A percentile compares a stretch with the other conserved stretches of the same genome.
Conservation (phyloP, 2,329 filamentous ascomycete species). For the Pseudovirgaria hyperparasitica region DNA sequence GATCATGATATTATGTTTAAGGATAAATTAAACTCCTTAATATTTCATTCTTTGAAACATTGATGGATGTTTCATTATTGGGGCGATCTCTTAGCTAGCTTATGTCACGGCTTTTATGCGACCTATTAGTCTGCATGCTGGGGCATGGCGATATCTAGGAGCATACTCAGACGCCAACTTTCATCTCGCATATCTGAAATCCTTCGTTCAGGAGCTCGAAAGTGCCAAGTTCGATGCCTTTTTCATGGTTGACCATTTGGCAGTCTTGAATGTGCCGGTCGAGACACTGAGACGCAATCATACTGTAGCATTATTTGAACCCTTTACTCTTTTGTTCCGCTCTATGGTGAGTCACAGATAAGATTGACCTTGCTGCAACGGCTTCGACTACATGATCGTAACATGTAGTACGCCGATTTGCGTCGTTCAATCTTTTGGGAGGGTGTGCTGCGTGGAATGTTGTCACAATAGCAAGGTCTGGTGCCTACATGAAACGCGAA, state of each 20-base stretch:
- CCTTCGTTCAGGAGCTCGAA: slow-evolving; percentile 42
- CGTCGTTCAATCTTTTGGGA: slow-evolving; percentile 40
- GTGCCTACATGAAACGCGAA: no score
- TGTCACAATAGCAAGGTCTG: no score
- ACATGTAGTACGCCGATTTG: slow-evolving; percentile 41
- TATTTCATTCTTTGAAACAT: no score
- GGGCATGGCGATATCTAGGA: slow-evolving; percentile 44
- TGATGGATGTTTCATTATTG: no score
- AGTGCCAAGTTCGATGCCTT: slow-evolving; percentile 43
- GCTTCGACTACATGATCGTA: slow-evolving; percentile 44
- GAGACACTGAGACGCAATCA: slow-evolving; percentile 46
- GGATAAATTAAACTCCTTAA: no score
- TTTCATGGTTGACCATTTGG: slow-evolving; percentile 44
- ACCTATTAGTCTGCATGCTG: slow-evolving; percentile 42
- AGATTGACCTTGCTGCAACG: slow-evolving; percentile 41
- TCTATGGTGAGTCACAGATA: slow-evolving; percentile 34
- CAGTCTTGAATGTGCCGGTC: slow-evolving; percentile 43
- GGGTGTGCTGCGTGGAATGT: slow-evolving; percentile 44
- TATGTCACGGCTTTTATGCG: slow-evolving; percentile 49
- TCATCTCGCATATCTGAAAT: slow-evolving; percentile 40
- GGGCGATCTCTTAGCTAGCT: no score
- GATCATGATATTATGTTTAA: no score
- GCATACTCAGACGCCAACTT: slow-evolving; percentile 45
- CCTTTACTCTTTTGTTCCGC: slow-evolving; percentile 41
- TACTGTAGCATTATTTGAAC: slow-evolving; percentile 46